Percentiles rank a stretch among this genome's conserved stretches.
Conservation (phyloP, 2,329 filamentous ascomycete genomes). For the Colletotrichum siamense region DNA sequence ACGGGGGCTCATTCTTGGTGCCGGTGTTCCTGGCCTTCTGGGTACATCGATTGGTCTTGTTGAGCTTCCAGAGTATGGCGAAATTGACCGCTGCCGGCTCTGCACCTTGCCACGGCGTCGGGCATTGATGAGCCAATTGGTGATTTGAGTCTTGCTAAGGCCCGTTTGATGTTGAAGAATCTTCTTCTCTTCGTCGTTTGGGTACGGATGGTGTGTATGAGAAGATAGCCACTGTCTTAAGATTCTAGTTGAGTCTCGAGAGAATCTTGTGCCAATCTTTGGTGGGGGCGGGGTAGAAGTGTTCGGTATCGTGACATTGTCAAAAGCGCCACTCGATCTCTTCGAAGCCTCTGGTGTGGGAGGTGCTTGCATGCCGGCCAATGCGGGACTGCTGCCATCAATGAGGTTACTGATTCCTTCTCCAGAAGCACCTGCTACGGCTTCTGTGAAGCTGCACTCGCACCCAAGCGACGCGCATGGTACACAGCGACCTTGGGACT, state of each 20-base stretch:
- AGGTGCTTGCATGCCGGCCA: not conserved
- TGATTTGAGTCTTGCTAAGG: constrained; percentile 18
- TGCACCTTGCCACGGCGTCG: constrained; percentile 50
- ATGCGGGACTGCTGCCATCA: not conserved
- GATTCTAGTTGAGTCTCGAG: constrained; percentile 22
- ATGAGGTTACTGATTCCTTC: not conserved
- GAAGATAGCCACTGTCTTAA: constrained; percentile 24
- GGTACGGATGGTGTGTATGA: constrained; percentile 12
- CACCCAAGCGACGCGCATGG: constrained; percentile 6
- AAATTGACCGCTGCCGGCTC: constrained; percentile 37
- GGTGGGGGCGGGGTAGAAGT: constrained; percentile 10
- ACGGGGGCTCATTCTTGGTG: not conserved
- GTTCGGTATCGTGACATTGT: not conserved
- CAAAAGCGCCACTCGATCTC: not conserved
- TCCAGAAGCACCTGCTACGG: not conserved
- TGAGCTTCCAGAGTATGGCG: constrained; percentile 21
- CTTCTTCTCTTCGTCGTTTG: constrained; percentile 9
- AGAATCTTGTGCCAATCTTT: constrained; percentile 29
- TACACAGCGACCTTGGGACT: not conserved
- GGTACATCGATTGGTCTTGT: constrained; percentile 3
- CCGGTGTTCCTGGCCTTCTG: constrained; percentile 1
- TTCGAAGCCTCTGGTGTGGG: not conserved
- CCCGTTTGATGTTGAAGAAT: constrained; percentile 6
- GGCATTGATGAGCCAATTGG: constrained; percentile 17
- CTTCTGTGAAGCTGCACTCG: constrained; percentile 1